These are phyloP conservation scores for Claviceps capensis DNA, from an alignment of 2,329 filamentous ascomycete genomes.

Conservation along the genomic window DNA sequence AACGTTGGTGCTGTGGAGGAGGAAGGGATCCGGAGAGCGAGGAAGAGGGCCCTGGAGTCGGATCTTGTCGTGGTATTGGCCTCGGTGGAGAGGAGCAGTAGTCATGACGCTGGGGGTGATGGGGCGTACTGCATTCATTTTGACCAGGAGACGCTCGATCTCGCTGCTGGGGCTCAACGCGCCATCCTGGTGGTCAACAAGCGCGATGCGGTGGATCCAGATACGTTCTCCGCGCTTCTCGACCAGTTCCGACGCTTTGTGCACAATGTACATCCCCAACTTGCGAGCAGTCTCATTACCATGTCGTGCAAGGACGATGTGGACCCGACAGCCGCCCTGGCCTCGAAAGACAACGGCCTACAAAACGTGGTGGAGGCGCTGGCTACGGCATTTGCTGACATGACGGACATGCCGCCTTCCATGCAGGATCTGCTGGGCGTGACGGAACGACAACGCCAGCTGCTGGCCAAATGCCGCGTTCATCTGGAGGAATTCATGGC, in stretches of 20 bases:
- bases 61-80: slow-evolving; percentile 76
- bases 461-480: slow-evolving; percentile 58
- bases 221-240: slow-evolving; percentile 25
- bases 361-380: slow-evolving; percentile 55
- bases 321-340: slow-evolving; percentile 20
- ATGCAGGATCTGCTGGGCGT: slow-evolving; percentile 80
- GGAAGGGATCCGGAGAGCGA: slow-evolving; percentile 83
- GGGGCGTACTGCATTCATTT: slow-evolving; percentile 28
- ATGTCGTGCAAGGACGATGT: slow-evolving; percentile 59
- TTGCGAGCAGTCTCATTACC: slow-evolving; percentile 21
- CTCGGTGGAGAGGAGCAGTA: slow-evolving; percentile 44
- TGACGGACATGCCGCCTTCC: slow-evolving; percentile 58
- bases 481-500: slow-evolving; percentile 62
- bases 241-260: slow-evolving; percentile 21
- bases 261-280: slow-evolving; percentile 8
- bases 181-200: slow-evolving; percentile 50
- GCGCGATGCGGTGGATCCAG: slow-evolving; percentile 31
- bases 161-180: slow-evolving; percentile 35
- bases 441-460: slow-evolving; percentile 74
- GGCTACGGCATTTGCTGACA: slow-evolving; percentile 49
- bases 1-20: slow-evolving; percentile 62
- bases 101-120: slow-evolving; percentile 12
- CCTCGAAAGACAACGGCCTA: slow-evolving; percentile 44
- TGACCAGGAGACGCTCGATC: slow-evolving; percentile 40
- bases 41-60: slow-evolving; percentile 64